These are phyloP conservation scores for Allomyces arbusculus DNA, from an alignment of 192 early-diverging fungal genomes.

Conservation along the genomic window DNA sequence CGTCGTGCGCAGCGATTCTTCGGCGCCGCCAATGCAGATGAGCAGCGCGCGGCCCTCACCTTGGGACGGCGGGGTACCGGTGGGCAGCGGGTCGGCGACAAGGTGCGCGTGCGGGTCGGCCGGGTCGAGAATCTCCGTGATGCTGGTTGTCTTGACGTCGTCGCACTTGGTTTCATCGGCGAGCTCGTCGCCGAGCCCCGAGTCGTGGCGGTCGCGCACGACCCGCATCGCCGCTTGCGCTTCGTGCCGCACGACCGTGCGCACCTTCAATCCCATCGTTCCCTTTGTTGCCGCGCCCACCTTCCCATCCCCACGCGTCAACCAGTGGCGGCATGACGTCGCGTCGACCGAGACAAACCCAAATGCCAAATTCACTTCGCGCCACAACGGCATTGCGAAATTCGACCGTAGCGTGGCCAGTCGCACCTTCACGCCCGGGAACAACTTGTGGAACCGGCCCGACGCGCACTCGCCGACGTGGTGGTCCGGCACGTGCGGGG, in stretches of 20 bases:
- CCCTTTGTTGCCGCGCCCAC: too few species aligned
- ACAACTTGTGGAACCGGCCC: slow-evolving; percentile 1
- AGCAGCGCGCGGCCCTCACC: background rate
- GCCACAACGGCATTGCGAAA: slow-evolving; percentile 11
- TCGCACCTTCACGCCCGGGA: slow-evolving; percentile 7
- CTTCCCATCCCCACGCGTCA: background rate
- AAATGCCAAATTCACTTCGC: slow-evolving; percentile 1
- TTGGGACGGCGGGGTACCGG: background rate
- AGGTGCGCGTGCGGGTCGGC: too few species aligned
- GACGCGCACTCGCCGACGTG: slow-evolving; percentile 5
- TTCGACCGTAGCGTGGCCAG: slow-evolving; percentile 13
- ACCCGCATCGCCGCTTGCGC: too few species aligned
- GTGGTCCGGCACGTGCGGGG: background rate
- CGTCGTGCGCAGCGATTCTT: slow-evolving; percentile 11
- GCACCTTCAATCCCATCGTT: too few species aligned
- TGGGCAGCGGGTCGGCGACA: too few species aligned
- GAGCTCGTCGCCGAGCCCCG: too few species aligned
- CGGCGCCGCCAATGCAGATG: slow-evolving; percentile 14
- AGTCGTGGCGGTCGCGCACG: too few species aligned
- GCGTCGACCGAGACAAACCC: background rate
- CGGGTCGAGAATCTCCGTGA: too few species aligned
- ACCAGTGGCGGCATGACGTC: background rate
- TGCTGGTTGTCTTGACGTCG: too few species aligned
- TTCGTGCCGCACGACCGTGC: too few species aligned
- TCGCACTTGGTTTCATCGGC: too few species aligned